phyloP scores from a whole-genome alignment of 768 basidiomycete genomes.

The Mycena vulgaris region DNA sequence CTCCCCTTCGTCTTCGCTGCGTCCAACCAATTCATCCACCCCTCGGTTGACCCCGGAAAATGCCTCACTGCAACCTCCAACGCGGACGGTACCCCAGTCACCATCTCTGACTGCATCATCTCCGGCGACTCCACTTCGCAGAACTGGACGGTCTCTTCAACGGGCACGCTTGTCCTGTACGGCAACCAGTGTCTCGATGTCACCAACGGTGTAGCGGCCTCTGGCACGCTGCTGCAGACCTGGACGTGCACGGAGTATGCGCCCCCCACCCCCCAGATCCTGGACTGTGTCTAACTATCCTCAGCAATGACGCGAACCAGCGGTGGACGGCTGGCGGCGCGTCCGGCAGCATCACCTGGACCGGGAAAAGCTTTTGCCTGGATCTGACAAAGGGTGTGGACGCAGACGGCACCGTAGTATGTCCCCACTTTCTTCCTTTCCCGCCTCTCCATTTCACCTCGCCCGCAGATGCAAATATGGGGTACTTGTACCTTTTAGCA shows the following conservation, averaged over 20 bases:
- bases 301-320: slow-evolving; percentile 27
- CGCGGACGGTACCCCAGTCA: slow-evolving; percentile 26
- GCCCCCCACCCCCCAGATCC: not conserved
- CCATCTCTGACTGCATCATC: slow-evolving; percentile 28
- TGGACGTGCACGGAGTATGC: slow-evolving; percentile 19
- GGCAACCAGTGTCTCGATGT: slow-evolving; percentile 28
- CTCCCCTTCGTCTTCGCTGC: slow-evolving; percentile 21
- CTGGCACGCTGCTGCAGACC: slow-evolving; percentile 26
- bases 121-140: slow-evolving; percentile 26
- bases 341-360: slow-evolving; percentile 27
- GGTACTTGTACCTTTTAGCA: slow-evolving; percentile 13
- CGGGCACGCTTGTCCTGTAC: slow-evolving; percentile 26
- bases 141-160: slow-evolving; percentile 27
- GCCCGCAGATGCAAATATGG: slow-evolving; percentile 31
- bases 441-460: slow-evolving; percentile 15
- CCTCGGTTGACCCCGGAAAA: slow-evolving; percentile 25
- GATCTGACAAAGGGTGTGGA: slow-evolving; percentile 29
- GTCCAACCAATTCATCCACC: slow-evolving; percentile 30
- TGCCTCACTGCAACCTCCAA: slow-evolving; percentile 23
- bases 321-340: slow-evolving; percentile 23
- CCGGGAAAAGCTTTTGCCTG: slow-evolving; percentile 19
- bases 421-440: slow-evolving; percentile 16
- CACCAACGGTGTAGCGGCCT: slow-evolving; percentile 17
- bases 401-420: slow-evolving; percentile 27
- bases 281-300: slow-evolving; percentile 17